Evolutionary conservation across 768 basidiomycete species (phyloP), one percentile per base, ranked within the genome.

Genomic region (Lentinus brumalis): DNA sequence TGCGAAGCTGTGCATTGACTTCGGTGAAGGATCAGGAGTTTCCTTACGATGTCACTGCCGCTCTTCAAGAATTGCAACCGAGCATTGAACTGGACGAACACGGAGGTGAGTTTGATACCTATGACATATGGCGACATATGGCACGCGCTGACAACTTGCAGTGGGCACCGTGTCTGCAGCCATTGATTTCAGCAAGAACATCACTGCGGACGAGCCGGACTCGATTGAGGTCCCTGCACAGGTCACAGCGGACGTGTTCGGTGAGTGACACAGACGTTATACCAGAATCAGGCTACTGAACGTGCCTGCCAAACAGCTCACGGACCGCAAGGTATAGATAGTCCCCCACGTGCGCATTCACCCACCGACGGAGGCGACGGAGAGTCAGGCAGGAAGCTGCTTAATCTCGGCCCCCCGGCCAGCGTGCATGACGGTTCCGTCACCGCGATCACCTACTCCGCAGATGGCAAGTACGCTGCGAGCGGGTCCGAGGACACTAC

Each of bases 401-500:
- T 30, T 8, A 26, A 26, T 5, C 10, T 8, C 12, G 46, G 46
- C 7, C 21, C 46, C 5, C 46, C 46, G 10, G 29, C 46, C 21
- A 47, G 46, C 29, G 21, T 47, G 8, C 63, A 62, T 53, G 50
- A 50, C 21, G 56, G 63, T n/a, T 49, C 50, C 11, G 59, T 47
- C 1, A 47, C 46, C 12, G 46, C 46, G 4, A 18, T 47, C 35
- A 67, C 65, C 29, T 74, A 64, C 61, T 71, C 71, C 14, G 67
- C 66, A 0, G 66, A 72, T 45, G 67, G 69, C 8, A 56, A 32
- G 10, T 56, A 57, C 47, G 57, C 71, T 31, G 69, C 63, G 10
- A 67, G 63, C 31, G 71, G 66, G 0, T 66, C 67, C 18, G 64
- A 60, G 18, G 69, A 74, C 60, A 53, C 26, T 3, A 61, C 52